Evolutionary conservation across 2,329 filamentous ascomycete species (phyloP).

Genomic region (Sporothrix sp.): DNA sequence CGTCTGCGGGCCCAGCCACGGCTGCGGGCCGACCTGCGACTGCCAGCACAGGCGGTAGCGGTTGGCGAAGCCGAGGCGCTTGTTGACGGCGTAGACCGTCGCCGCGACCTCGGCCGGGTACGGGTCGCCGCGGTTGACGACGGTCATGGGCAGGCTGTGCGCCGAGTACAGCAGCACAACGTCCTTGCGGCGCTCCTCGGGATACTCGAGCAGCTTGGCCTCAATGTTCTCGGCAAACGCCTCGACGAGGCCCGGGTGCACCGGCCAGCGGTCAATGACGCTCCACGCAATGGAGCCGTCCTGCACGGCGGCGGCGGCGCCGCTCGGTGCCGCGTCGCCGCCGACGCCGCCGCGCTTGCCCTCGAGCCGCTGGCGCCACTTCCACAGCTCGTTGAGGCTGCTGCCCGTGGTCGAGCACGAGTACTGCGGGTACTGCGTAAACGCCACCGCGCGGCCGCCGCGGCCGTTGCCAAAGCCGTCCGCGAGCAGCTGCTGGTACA

Average conservation of each 20-base stretch:
- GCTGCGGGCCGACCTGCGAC: slow-evolving; percentile 89
- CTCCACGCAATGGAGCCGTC: slow-evolving; percentile 82
- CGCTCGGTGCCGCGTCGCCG: slow-evolving; percentile 31
- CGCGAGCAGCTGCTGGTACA: slow-evolving; percentile 70
- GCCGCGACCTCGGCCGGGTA: slow-evolving; percentile 94
- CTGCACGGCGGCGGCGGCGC: slow-evolving; percentile 14
- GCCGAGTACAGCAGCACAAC: slow-evolving; percentile 90
- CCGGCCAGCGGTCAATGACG: slow-evolving; percentile 95
- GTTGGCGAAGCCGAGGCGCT: slow-evolving; percentile 76
- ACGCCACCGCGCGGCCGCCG: slow-evolving; percentile 89
- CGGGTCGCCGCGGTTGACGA: slow-evolving; percentile 90
- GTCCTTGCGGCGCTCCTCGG: slow-evolving; percentile 64
- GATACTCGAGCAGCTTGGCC: slow-evolving; percentile 72
- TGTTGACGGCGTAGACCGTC: slow-evolving; percentile 95
- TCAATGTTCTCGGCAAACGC: slow-evolving; percentile 91
- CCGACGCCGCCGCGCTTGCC: slow-evolving; percentile 46
- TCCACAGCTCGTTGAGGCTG: slow-evolving; percentile 95
- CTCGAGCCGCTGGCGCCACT: slow-evolving; percentile 83
- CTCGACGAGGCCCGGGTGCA: slow-evolving; percentile 80
- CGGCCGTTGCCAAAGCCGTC: slow-evolving; percentile 87
- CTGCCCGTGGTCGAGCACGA: slow-evolving; percentile 96
- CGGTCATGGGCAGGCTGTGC: slow-evolving; percentile 92
- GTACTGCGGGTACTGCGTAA: slow-evolving; percentile 98
- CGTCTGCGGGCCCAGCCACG: slow-evolving; percentile 94
- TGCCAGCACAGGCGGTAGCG: slow-evolving; percentile 95